Evolutionary conservation across 495 filamentous ascomycete genomes (phyloP), one percentile per base, ranked within the genome.

Genomic region (Neurospora sp.): DNA sequence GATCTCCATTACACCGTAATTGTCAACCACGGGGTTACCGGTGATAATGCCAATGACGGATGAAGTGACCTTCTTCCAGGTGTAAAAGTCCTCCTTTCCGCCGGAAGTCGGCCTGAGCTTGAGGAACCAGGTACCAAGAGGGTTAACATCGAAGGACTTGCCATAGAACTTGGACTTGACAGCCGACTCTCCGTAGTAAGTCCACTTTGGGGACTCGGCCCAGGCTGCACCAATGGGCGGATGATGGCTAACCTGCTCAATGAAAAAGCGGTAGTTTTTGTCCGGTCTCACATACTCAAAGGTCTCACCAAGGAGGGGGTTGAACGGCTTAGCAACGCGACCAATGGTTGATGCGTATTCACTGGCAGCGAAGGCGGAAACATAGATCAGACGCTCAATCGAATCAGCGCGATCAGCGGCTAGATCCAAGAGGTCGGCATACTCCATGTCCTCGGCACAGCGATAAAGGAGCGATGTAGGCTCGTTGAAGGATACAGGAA

Each of bases 1-100:
- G 83, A 99, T 91, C 80, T 97, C 94, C 93, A 98, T 98, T 4
- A 92, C 87, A 40, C 96, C 96, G 79, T 98, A 98, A 80, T 99
- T 98, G 83, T 99, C 96, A n/a, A 99, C 94, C 0, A 92, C 93
- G 7, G 96, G 96, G 72, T 92, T 95, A 35, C 96, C 96, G 0
- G 94, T 98, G 76, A 99, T 98, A 80, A 99, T 99, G 72, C 96
- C 96, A 39, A 98, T 89, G 3, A 99, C 96, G n/a, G 94, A 96
- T 16, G 94, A 96, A 4, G 93, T 98, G 48, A 97, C 94, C 81
- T 99, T 99, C 84, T 98, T 98, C 96, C 96, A 99, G 3, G 94
- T 98, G 82, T 96, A 98, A 6, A 98, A 85, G 75, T 99, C 96
- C 77, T 96, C 93, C 68, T 85, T 84, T 6, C 89, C 90, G 4